Conservation (phyloP, 2,329 filamentous ascomycete genomes). For the Hirsutella rhossiliensis region DNA sequence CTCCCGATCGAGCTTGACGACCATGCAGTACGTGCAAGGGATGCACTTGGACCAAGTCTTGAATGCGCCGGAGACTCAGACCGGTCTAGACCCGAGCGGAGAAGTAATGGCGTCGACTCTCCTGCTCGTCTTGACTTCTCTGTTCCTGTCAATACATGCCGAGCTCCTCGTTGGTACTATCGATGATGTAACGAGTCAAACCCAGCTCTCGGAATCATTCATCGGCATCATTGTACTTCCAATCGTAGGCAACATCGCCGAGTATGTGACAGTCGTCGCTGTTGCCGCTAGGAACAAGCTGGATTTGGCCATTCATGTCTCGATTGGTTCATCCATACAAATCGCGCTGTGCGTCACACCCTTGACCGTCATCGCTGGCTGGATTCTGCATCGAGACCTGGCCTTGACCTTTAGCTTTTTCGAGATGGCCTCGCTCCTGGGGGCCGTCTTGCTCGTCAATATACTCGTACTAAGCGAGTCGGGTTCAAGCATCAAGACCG, state of each 20-base stretch:
- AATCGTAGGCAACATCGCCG: constrained; percentile 50
- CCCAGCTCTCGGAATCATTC: constrained; percentile 41
- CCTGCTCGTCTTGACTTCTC: constrained; percentile 39
- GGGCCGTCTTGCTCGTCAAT: constrained; percentile 60
- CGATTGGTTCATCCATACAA: constrained; percentile 48
- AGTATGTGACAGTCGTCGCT: constrained; percentile 49
- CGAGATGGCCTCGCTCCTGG: constrained; percentile 62
- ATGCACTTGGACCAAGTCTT: constrained; percentile 4
- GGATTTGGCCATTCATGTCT: constrained; percentile 49
- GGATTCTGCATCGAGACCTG: constrained; percentile 42
- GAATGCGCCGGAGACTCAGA: neutral
- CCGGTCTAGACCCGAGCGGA: neutral
- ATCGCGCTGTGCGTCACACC: constrained; percentile 51
- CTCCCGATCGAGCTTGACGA: constrained; percentile 9
- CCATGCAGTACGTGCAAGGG: constrained; percentile 6
- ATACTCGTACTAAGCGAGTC: constrained; percentile 63
- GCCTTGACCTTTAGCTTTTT: constrained; percentile 64
- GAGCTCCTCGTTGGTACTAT: constrained; percentile 51
- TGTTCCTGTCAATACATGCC: constrained; percentile 45
- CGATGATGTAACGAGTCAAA: constrained; percentile 36
- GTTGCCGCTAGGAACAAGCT: constrained; percentile 49
- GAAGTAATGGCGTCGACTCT: constrained; percentile 28
- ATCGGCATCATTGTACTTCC: constrained; percentile 51
- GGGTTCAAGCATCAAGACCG: constrained; percentile 48
- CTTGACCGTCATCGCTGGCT: constrained; percentile 46